Conservation (phyloP, 768 basidiomycete genomes). For the Tylopilus subfusipes region DNA sequence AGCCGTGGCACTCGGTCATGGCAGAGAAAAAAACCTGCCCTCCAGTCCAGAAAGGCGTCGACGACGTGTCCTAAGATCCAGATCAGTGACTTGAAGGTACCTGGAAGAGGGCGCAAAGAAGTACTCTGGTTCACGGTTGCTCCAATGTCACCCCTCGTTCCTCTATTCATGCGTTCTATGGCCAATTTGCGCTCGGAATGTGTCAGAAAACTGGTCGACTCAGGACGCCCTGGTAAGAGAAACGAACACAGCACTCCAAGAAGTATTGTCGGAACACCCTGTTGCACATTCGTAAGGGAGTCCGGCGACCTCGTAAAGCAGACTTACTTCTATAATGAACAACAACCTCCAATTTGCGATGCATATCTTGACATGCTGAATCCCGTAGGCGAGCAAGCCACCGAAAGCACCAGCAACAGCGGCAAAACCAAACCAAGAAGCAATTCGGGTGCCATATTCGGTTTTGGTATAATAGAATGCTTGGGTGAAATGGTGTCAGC, state of each 20-base stretch:
- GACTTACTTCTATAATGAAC: conserved; percentile 27
- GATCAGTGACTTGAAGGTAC: neutral
- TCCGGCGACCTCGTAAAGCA: neutral
- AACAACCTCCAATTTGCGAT: conserved; percentile 42
- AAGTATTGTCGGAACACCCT: conserved; percentile 56
- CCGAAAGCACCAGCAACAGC: conserved; percentile 56
- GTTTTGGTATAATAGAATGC: conserved; percentile 49
- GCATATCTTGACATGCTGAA: conserved; percentile 38
- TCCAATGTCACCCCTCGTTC: conserved; percentile 41
- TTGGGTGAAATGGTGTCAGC: conserved; percentile 13
- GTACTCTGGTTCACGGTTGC: conserved; percentile 40
- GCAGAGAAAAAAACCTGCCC: conserved; percentile 18
- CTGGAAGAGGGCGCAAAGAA: neutral
- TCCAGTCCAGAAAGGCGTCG: conserved; percentile 47
- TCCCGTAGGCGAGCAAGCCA: conserved; percentile 51
- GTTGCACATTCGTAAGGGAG: neutral
- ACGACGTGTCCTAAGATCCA: conserved; percentile 36
- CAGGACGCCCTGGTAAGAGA: conserved; percentile 31
- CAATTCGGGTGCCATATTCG: conserved; percentile 44
- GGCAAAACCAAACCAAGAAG: conserved; percentile 56
- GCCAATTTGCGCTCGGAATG: conserved; percentile 33
- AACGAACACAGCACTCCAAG: conserved; percentile 28
- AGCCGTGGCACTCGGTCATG: neutral
- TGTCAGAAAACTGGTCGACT: conserved; percentile 34
- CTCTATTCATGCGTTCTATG: conserved; percentile 37